A percentile compares a stretch with the other conserved stretches of the same genome.
Conservation (phyloP, 2,329 filamentous ascomycete species). For the Dothistroma septosporum region DNA sequence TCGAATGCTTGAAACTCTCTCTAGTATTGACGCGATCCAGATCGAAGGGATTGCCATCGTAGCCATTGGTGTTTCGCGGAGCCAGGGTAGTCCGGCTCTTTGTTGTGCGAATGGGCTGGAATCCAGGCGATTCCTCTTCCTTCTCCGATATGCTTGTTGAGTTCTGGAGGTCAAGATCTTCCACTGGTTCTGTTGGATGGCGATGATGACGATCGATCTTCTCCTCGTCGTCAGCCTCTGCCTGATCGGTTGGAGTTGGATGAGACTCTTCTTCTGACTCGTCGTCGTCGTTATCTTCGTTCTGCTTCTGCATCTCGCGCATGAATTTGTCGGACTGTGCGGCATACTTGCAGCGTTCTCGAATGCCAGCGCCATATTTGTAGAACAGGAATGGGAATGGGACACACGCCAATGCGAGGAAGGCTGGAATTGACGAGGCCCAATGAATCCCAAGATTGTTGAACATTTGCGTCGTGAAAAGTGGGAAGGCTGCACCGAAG, state of each 20-base stretch:
- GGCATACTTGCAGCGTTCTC: conserved; percentile 65
- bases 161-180: conserved; percentile 12
- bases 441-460: conserved; percentile 55
- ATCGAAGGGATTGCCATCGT: conserved; percentile 46
- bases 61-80: conserved; percentile 13
- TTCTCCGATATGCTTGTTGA: conserved; percentile 12
- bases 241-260: conserved; percentile 4
- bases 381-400: conserved; percentile 75
- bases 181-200: conserved; percentile 10
- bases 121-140: conserved; percentile 25
- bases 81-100: conserved; percentile 2
- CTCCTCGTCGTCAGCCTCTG: conserved; percentile 16
- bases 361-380: conserved; percentile 59
- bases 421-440: conserved; percentile 69
- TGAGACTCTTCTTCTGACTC: conserved; percentile 1
- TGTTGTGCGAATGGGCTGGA: conserved; percentile 22
- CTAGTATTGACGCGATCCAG: conserved; percentile 48
- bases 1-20: conserved; percentile 39
- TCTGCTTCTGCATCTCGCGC: conserved; percentile 40
- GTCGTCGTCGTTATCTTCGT: neutral
- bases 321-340: conserved; percentile 62
- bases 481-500: conserved; percentile 72
- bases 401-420: conserved; percentile 66
- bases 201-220: conserved; percentile 1
- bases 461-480: conserved; percentile 68